These are phyloP conservation scores for Thuidium tamariscinum DNA, from an alignment of 225 moss, liverwort and hornwort genomes.

Conservation along the genomic window DNA sequence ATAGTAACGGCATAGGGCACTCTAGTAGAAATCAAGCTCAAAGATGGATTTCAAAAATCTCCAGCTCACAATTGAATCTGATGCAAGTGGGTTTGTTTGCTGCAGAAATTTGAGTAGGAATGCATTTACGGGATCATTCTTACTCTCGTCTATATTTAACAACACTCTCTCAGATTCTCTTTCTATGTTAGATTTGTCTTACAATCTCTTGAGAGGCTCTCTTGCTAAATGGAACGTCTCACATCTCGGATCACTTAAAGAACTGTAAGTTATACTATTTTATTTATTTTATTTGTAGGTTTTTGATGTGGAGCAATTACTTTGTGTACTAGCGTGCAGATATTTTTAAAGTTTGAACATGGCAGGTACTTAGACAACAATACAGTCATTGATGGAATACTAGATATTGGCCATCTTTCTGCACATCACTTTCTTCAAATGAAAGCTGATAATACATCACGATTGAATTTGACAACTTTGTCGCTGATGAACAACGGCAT, in stretches of 20 bases:
- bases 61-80: not conserved
- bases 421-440: not conserved
- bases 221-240: not conserved
- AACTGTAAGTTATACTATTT: not conserved
- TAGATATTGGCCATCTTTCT: not conserved
- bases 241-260: not conserved
- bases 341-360: no score
- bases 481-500: not conserved
- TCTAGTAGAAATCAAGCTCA: not conserved
- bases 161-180: not conserved
- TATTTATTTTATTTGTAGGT: no score
- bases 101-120: slow-evolving; percentile 3
- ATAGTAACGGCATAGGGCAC: no score
- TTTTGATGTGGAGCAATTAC: not conserved
- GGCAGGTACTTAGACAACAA: not conserved
- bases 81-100: not conserved
- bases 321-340: not conserved
- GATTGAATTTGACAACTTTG: not conserved
- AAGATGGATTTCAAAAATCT: not conserved
- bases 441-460: not conserved
- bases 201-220: not conserved
- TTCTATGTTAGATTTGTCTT: not conserved
- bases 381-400: not conserved
- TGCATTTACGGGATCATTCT: not conserved
- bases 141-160: not conserved